Evolutionary conservation across 1,139 yeast genomes (phyloP).

Genomic region (Magnusiomyces magnusii): DNA sequence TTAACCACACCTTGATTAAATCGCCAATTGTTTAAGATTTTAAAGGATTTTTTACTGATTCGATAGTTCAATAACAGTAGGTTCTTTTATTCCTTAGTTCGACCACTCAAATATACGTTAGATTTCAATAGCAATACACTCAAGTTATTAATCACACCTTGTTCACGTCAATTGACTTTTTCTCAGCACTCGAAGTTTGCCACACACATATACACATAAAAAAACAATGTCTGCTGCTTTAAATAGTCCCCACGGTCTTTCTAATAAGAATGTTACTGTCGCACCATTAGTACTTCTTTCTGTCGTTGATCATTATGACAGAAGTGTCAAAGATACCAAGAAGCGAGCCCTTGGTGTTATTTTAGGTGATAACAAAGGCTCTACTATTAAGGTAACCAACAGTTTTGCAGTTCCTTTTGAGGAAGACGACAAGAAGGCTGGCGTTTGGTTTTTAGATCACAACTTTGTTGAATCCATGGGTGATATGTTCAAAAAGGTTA

Average conservation of each 20-base stretch:
- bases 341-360: constrained; percentile 93
- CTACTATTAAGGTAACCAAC: constrained; percentile 41
- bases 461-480: constrained; percentile 95
- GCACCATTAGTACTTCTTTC: constrained; percentile 94
- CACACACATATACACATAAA: not conserved
- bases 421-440: constrained; percentile 86
- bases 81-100: no score
- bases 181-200: no score
- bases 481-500: constrained; percentile 95
- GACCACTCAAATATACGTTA: no score
- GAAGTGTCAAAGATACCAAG: constrained; percentile 62
- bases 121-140: no score
- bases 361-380: constrained; percentile 59
- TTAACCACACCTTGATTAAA: not conserved
- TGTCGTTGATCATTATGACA: constrained; percentile 90
- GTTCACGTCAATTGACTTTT: no score
- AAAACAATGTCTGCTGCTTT: constrained; percentile 17
- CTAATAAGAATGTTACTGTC: constrained; percentile 65
- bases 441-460: constrained; percentile 98
- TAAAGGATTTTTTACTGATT: not conserved
- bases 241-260: constrained; percentile 14
- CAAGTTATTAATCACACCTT: no score
- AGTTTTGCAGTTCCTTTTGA: constrained; percentile 77
- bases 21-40: not conserved
- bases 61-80: no score